Percentiles rank a stretch among this genome's conserved stretches.
These are phyloP conservation scores for Euphorbia celastroides DNA, from an alignment of 441 rosid genomes.

Conservation along the genomic window DNA sequence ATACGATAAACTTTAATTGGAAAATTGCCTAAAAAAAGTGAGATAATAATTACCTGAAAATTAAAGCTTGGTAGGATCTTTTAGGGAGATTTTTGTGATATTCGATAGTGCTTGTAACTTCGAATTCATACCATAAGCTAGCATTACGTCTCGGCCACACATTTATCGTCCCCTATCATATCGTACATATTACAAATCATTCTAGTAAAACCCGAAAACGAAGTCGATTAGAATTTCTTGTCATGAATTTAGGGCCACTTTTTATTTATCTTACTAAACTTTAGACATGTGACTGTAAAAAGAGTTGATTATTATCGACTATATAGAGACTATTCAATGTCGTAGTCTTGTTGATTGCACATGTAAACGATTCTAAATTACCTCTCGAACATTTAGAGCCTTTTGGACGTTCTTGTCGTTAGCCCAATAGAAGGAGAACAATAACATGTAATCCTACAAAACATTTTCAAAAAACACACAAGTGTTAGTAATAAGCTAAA, in stretches of 20 bases:
- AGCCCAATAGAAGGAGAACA: slow-evolving; percentile 8
- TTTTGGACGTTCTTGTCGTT: slow-evolving; percentile 10
- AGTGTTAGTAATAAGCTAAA: neutral
- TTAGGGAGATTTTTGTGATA: slow-evolving; percentile 4
- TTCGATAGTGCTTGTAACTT: neutral
- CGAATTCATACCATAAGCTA: neutral
- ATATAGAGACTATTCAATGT: too few relatives aligned
- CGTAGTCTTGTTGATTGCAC: too few relatives aligned
- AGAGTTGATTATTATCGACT: too few relatives aligned
- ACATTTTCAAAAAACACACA: neutral
- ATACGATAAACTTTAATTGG: too few relatives aligned
- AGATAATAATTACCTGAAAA: slow-evolving; percentile 24
- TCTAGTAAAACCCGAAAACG: too few relatives aligned
- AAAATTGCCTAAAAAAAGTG: too few relatives aligned
- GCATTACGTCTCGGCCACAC: slow-evolving; percentile 10
- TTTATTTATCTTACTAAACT: too few relatives aligned
- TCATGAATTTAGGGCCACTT: too few relatives aligned
- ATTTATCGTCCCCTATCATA: slow-evolving; percentile 13
- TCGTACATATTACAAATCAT: too few relatives aligned
- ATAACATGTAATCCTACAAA: slow-evolving; percentile 1
- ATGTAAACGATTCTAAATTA: neutral
- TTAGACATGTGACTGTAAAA: too few relatives aligned
- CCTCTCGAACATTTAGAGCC: slow-evolving; percentile 15
- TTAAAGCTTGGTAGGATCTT: neutral
- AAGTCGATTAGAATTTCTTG: too few relatives aligned